Evolutionary conservation across 371 early-diverging fungal genomes (phyloP).

Genomic region (Lichtheimia ornata): DNA sequence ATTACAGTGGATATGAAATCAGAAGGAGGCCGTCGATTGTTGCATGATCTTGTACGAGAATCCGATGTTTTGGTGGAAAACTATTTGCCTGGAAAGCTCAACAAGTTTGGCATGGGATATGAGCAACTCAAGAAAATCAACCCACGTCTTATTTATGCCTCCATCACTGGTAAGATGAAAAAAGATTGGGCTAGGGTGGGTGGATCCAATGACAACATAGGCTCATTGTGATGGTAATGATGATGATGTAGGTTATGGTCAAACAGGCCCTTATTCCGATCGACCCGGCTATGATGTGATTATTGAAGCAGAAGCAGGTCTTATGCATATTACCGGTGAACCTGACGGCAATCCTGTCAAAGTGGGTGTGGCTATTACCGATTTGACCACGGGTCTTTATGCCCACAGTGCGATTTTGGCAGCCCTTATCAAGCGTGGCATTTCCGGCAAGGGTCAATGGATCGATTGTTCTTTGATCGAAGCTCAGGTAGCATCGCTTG

Average conservation of each 20-base stretch:
- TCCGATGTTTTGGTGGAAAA: conserved; percentile 90
- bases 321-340: conserved; percentile 96
- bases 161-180: conserved; percentile 66
- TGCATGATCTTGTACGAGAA: conserved; percentile 66
- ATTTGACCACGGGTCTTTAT: conserved; percentile 83
- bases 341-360: conserved; percentile 84
- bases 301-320: conserved; percentile 90
- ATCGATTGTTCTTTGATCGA: conserved; percentile 87
- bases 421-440: conserved; percentile 70
- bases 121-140: conserved; percentile 68
- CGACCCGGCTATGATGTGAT: conserved; percentile 93
- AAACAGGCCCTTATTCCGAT: conserved; percentile 79
- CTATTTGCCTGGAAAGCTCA: conserved; percentile 87
- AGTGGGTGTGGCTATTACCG: conserved; percentile 94
- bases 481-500: conserved; percentile 84
- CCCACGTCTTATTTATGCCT: conserved; percentile 84
- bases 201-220: too few relatives aligned
- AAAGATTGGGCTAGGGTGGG: too few relatives aligned
- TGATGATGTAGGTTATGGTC: conserved; percentile 70
- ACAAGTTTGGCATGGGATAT: conserved; percentile 77
- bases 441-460: conserved; percentile 77
- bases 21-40: conserved; percentile 60
- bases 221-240: too few relatives aligned
- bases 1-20: conserved; percentile 85
- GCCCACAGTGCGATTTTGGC: conserved; percentile 90